Conservation (phyloP, 164 flowering plant species). For the Annona cherimola region DNA sequence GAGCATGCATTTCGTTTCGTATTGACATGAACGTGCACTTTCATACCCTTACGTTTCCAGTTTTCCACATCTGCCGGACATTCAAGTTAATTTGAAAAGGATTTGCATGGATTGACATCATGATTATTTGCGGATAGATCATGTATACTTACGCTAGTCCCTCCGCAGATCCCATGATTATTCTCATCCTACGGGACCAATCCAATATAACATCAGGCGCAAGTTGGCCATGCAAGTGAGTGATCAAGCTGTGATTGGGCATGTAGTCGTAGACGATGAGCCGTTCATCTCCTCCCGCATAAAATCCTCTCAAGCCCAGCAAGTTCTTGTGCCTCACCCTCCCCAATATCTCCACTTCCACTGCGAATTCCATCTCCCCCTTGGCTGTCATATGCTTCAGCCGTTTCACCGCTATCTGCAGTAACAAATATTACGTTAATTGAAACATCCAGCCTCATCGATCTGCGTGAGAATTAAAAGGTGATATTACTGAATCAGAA, state of each 20-base stretch:
- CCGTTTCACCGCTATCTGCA: constrained; percentile 68
- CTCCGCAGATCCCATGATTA: constrained; percentile 63
- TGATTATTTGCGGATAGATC: not conserved
- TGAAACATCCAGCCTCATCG: too few species aligned
- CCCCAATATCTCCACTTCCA: constrained; percentile 76
- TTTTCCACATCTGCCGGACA: too few species aligned
- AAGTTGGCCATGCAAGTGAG: constrained; percentile 64
- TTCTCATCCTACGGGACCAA: constrained; percentile 50
- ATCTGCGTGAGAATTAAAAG: not conserved
- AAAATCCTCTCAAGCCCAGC: constrained; percentile 61
- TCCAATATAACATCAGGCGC: constrained; percentile 45
- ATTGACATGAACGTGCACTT: too few species aligned
- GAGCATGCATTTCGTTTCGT: too few species aligned
- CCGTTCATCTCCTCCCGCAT: constrained; percentile 65
- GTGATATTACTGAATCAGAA: not conserved
- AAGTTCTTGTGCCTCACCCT: constrained; percentile 72
- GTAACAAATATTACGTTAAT: too few species aligned
- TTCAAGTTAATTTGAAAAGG: too few species aligned
- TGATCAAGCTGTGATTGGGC: constrained; percentile 66
- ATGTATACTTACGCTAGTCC: constrained; percentile 61
- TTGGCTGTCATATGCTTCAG: constrained; percentile 56
- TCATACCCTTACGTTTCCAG: too few species aligned
- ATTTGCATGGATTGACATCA: too few species aligned
- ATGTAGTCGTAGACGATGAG: constrained; percentile 76
- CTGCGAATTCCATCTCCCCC: constrained; percentile 81